These are phyloP conservation scores for Ceratocystis lukuohia DNA, from an alignment of 2,329 filamentous ascomycete species.

Conservation along the genomic window DNA sequence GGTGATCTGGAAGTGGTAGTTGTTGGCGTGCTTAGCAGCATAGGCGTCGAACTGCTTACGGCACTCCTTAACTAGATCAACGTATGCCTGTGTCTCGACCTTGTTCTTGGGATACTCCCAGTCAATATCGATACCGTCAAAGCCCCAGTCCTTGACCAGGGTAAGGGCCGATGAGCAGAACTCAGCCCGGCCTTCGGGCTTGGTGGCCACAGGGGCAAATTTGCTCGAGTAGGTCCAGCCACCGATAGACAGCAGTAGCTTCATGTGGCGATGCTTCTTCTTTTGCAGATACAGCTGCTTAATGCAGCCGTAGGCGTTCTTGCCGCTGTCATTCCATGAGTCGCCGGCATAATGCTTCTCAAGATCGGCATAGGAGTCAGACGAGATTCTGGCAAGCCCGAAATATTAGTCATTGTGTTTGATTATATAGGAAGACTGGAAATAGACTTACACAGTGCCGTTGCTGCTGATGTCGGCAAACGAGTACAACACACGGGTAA, in stretches of 20 bases:
- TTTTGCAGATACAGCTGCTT: conserved; percentile 69
- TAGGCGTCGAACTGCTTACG: conserved; percentile 34
- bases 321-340: conserved; percentile 41
- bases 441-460: conserved; percentile 23
- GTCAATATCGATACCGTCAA: conserved; percentile 44
- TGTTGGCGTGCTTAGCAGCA: conserved; percentile 28
- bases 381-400: conserved; percentile 33
- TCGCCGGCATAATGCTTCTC: conserved; percentile 58
- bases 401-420: not conserved
- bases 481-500: conserved; percentile 59
- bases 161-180: conserved; percentile 59
- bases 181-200: conserved; percentile 42
- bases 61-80: conserved; percentile 32
- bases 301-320: conserved; percentile 61
- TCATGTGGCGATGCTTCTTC: conserved; percentile 61
- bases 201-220: conserved; percentile 51
- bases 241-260: conserved; percentile 67
- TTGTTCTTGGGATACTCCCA: conserved; percentile 39
- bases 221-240: conserved; percentile 66
- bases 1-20: conserved; percentile 38
- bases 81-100: conserved; percentile 30
- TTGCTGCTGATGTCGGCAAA: conserved; percentile 21
- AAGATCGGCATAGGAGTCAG: conserved; percentile 48
- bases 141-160: conserved; percentile 54
- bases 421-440: not conserved